A percentile compares a stretch with the other conserved stretches of the same genome.
Evolutionary conservation across 345 rosid genomes (phyloP).

Genomic region (Eucalyptus regnans): DNA sequence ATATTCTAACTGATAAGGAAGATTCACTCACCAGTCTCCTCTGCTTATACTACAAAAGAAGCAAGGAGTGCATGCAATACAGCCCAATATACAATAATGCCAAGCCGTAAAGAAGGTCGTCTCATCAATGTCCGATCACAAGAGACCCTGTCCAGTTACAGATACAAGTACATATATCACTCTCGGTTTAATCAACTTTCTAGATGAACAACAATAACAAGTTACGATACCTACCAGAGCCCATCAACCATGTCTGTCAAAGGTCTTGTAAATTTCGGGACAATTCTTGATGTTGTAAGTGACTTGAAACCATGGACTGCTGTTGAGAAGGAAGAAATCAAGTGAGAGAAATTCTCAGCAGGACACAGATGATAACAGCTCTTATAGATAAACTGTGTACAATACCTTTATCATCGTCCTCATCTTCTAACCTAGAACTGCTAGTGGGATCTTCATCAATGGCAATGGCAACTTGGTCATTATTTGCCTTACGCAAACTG

Average conservation of each 20-base stretch:
- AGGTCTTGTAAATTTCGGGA: slow-evolving; percentile 78
- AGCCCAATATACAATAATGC: slow-evolving; percentile 89
- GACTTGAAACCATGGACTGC: slow-evolving; percentile 94
- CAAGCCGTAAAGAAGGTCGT: slow-evolving; percentile 78
- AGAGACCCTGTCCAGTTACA: slow-evolving; percentile 54
- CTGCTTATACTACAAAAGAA: slow-evolving; percentile 48
- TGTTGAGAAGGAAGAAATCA: not conserved
- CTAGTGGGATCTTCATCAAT: slow-evolving; percentile 46
- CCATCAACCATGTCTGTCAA: slow-evolving; percentile 79
- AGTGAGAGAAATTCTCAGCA: not conserved
- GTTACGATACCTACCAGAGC: slow-evolving; percentile 41
- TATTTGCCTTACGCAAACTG: slow-evolving; percentile 76
- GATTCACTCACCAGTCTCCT: slow-evolving; percentile 18
- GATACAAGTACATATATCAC: not conserved
- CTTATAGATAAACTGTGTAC: not conserved
- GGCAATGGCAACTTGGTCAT: slow-evolving; percentile 83
- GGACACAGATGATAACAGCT: not conserved
- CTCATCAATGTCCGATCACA: slow-evolving; percentile 94
- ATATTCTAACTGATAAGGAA: not conserved
- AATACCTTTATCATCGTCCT: slow-evolving; percentile 90
- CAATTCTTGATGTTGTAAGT: slow-evolving; percentile 65
- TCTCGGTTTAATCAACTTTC: not conserved
- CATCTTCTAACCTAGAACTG: slow-evolving; percentile 54
- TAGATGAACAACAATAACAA: not conserved
- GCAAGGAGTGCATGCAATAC: slow-evolving; percentile 68